Evolutionary conservation across 148 eudicot species (phyloP).

Genomic region (Heliosperma pusillum): DNA sequence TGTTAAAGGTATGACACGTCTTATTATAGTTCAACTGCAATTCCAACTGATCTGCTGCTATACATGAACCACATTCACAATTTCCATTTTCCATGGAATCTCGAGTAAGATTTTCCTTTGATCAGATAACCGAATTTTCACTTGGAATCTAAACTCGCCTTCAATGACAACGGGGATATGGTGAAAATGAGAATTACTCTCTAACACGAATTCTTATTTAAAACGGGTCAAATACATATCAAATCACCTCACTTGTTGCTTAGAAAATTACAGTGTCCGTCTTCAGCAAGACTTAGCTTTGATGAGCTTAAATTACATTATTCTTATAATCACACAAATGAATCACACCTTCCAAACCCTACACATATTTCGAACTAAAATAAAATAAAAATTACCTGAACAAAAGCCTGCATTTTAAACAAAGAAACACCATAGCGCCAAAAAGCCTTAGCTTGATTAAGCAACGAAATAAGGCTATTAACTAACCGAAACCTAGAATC

Average conservation of each 20-base stretch:
- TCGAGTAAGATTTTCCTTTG: not conserved
- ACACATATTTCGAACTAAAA: not conserved
- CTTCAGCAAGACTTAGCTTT: too few species aligned
- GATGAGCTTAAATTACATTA: not conserved
- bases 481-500: conserved; percentile 33
- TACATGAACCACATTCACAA: not conserved
- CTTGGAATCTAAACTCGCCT: not conserved
- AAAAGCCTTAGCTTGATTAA: conserved; percentile 41
- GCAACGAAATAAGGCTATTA: conserved; percentile 35
- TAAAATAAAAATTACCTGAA: conserved; percentile 45
- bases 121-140: not conserved
- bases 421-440: conserved; percentile 77
- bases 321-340: not conserved
- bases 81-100: not conserved
- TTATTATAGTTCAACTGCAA: not conserved
- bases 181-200: too few species aligned
- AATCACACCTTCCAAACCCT: not conserved
- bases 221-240: too few species aligned
- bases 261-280: too few species aligned
- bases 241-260: too few species aligned
- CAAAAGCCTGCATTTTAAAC: conserved; percentile 56
- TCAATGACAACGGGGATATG: not conserved
- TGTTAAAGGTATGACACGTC: not conserved
- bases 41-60: not conserved
- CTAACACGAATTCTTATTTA: too few species aligned